These are phyloP conservation scores for Phanerochaete sordida DNA, from an alignment of 768 basidiomycete genomes.

Conservation along the genomic window DNA sequence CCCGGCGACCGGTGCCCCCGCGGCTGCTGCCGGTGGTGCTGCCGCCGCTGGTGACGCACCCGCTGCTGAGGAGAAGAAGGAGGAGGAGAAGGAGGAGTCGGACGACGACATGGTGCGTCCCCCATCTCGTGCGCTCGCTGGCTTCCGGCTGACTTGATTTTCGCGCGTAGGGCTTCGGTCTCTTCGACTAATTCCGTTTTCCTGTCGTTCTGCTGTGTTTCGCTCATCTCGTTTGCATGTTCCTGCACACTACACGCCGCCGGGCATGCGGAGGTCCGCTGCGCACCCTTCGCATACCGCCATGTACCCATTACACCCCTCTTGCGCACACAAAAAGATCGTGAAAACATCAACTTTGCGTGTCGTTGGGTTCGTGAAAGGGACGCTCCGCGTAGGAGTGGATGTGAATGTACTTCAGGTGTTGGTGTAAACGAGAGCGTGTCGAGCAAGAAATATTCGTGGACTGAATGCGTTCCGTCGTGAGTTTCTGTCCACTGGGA, in stretches of 20 bases:
- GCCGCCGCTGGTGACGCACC: slow-evolving; percentile 61
- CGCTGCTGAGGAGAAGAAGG: slow-evolving; percentile 78
- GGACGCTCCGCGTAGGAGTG: neutral
- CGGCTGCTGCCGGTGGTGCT: slow-evolving; percentile 25
- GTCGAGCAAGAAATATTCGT: too few relatives aligned
- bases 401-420: neutral
- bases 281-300: slow-evolving; percentile 6
- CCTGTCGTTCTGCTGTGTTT: slow-evolving; percentile 5
- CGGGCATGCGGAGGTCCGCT: slow-evolving; percentile 1
- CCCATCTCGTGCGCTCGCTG: neutral
- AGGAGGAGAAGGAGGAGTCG: slow-evolving; percentile 86
- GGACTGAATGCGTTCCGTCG: too few relatives aligned
- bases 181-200: slow-evolving; percentile 71
- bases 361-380: neutral
- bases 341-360: slow-evolving; percentile 2
- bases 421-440: too few relatives aligned
- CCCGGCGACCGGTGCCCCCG: slow-evolving; percentile 47
- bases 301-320: slow-evolving; percentile 7
- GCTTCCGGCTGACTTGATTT: neutral
- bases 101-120: slow-evolving; percentile 83
- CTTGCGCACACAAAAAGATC: slow-evolving; percentile 8
- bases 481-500: too few relatives aligned
- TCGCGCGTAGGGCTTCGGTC: slow-evolving; percentile 80
- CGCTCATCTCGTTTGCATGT: neutral
- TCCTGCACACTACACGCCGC: slow-evolving; percentile 3